Evolutionary conservation across 2,329 filamentous ascomycete genomes (phyloP), one percentile per base, ranked within the genome.

Genomic region (Volutella citrinella): DNA sequence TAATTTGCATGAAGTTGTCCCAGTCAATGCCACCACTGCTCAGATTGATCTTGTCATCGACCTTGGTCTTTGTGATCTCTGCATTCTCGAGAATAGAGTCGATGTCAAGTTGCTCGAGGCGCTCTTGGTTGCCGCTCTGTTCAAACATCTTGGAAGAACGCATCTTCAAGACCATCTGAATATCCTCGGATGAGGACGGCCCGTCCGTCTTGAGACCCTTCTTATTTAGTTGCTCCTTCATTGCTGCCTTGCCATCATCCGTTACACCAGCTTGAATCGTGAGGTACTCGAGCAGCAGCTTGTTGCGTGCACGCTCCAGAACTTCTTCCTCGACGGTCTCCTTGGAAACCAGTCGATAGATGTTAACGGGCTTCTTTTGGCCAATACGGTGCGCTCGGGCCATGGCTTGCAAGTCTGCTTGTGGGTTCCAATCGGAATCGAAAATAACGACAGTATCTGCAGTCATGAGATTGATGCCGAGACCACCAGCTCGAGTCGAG

Each of bases 61-160:
- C 86, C 62, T 96, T 90, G 0, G 93, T 97, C 68, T 95, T 91
- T 52, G 95, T 94, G 51, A 97, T 82, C 65, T 98, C 93, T 18
- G 94, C 93, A 59, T 96, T 96, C 53, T 93, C 93, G 12, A 98
- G 78, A 23, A 98, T 93, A 8, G 90, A 88, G 57, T 98, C 94
- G 49, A 98, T 97, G 59, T 98, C 93, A 16, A 98, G 81, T 63
- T 96, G 89, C 64, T 98, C 93, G 6, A 98, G 74, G 58, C 95
- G 93, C 65, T 91, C 85, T 63, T 98, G 93, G 57, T 98, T 98
- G 39, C 88, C 87, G 10, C 87, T 93, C 60, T 96, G 91, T 63
- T 97, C 91, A 50, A 98, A 98, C 84, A 98, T 95, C 64, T 93
- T 95, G 58, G 96, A 93, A n/a, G 93, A 95, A 49, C 93, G 85